Evolutionary conservation across 176 grass and related monocot species (phyloP), one percentile per base, ranked within the genome.

Genomic region (Areca catechu): DNA sequence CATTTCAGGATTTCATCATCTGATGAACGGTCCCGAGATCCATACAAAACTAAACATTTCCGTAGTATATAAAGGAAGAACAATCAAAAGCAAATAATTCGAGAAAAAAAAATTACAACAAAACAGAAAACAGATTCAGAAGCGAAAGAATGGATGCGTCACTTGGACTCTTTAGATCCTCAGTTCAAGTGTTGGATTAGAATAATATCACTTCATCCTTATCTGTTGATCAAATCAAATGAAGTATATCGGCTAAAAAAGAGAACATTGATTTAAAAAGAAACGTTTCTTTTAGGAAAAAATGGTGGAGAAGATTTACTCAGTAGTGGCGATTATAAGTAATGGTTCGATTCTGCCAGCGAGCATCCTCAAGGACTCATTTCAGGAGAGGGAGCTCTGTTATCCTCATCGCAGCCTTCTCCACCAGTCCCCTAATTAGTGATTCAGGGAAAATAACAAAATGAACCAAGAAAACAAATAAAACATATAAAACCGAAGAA

Each of bases 301-400:
- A 29, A 24, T 15, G 22, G 4, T 52, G 48, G n/a, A 49, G 48
- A 72, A n/a, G 15, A 51, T 27, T 25, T 16, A 71, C 86, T 97
- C 86, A 97, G 86, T 73, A 54, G 58, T 82, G 86, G 92, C 92
- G 56, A 61, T 47, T 67, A 15, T 19, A 2, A 20, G 55, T 82
- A 73, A 62, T 66, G 86, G 92, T 91, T 97, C 86, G 92, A 97
- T 97, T 97, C 86, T 80, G 83, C 92, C 80, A 88, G 92, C 92
- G n/a, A 62, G 59, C 73, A 58, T 88, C 92, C 57, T 85, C 86
- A 91, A 67, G 70, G 20, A 58, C 5, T 20, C 52, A 34, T 20
- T 73, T 90, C 92, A 91, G 92, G 79, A 97, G 92, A 97, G 92
- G 92, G 86, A 96, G 92, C 92, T 90, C 82, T 47, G 18, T 74